Evolutionary conservation across 208 protist genomes (phyloP).

Genomic region (Crithidia thermophila): DNA sequence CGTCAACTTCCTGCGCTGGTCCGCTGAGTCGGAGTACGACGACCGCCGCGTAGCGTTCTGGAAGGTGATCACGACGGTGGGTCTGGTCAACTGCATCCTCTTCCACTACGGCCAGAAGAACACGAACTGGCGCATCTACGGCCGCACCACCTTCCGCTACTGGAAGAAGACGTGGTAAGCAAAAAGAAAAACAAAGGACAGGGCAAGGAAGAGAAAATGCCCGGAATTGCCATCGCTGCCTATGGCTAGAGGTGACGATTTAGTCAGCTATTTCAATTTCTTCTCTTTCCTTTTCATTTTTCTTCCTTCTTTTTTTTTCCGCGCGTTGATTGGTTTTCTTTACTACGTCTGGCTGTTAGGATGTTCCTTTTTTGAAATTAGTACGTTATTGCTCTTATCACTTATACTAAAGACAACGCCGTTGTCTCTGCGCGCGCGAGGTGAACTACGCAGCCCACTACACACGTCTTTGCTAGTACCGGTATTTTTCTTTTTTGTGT

Average conservation of each 20-base stretch:
- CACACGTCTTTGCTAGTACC: no score
- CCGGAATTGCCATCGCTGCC: no score
- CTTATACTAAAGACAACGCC: slow-evolving; percentile 9
- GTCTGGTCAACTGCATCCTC: slow-evolving; percentile 84
- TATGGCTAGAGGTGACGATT: no score
- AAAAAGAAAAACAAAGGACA: not conserved
- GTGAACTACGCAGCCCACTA: no score
- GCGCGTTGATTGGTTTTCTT: not conserved
- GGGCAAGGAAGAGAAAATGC: not conserved
- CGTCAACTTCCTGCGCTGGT: slow-evolving; percentile 93
- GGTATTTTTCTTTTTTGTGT: no score
- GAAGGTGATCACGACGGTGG: slow-evolving; percentile 82
- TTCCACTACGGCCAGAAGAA: slow-evolving; percentile 90
- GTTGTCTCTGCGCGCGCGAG: not conserved
- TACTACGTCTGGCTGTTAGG: not conserved
- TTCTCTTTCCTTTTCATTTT: slow-evolving; percentile 4
- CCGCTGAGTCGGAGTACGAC: slow-evolving; percentile 89
- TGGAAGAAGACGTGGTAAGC: slow-evolving; percentile 90
- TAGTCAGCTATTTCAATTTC: not conserved
- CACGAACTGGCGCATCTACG: slow-evolving; percentile 89
- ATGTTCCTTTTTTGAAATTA: slow-evolving; percentile 1
- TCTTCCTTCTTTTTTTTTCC: not conserved
- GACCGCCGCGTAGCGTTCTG: slow-evolving; percentile 86
- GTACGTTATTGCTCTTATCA: slow-evolving; percentile 25
- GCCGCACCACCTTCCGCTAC: slow-evolving; percentile 90